Conservation (phyloP, 768 basidiomycete species). For the Cantharellus anzutake region DNA sequence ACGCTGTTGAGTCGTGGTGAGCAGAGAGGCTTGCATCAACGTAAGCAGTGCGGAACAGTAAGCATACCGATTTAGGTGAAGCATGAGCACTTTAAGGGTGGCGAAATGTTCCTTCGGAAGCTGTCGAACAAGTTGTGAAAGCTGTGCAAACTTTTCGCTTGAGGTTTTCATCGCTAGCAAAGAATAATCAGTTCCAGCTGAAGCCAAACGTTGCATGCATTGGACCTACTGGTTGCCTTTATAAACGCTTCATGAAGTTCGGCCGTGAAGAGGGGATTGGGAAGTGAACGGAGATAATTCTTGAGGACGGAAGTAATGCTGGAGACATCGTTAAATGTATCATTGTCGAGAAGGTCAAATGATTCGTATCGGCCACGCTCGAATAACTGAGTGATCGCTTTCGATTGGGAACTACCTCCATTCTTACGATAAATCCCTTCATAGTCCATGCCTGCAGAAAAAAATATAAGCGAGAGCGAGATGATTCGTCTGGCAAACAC, state of each 20-base stretch:
- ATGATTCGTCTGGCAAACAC: constrained; percentile 14
- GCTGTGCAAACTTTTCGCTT: constrained; percentile 32
- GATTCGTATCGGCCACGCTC: constrained; percentile 78
- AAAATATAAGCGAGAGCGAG: background rate
- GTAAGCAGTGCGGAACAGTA: background rate
- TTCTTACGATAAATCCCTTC: constrained; percentile 98
- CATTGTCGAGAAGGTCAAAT: constrained; percentile 73
- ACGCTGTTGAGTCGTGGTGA: constrained; percentile 23
- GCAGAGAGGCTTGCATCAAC: background rate
- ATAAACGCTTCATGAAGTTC: constrained; percentile 86
- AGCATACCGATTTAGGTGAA: constrained; percentile 69
- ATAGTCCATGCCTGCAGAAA: constrained; percentile 58
- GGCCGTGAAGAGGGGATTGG: constrained; percentile 77
- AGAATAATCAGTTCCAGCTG: background rate
- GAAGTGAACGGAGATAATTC: constrained; percentile 86
- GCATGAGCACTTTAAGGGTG: constrained; percentile 63
- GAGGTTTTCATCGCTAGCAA: constrained; percentile 35
- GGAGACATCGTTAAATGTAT: constrained; percentile 93
- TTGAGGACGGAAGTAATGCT: constrained; percentile 94
- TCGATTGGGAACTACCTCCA: constrained; percentile 81
- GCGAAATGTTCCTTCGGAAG: constrained; percentile 79
- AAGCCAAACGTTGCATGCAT: background rate
- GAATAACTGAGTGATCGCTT: constrained; percentile 84
- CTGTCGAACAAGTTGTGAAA: constrained; percentile 51
- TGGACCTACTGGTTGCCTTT: constrained; percentile 35